These are phyloP conservation scores for Parastagonospora nodorum DNA, from an alignment of 2,329 filamentous ascomycete species.

Conservation along the genomic window DNA sequence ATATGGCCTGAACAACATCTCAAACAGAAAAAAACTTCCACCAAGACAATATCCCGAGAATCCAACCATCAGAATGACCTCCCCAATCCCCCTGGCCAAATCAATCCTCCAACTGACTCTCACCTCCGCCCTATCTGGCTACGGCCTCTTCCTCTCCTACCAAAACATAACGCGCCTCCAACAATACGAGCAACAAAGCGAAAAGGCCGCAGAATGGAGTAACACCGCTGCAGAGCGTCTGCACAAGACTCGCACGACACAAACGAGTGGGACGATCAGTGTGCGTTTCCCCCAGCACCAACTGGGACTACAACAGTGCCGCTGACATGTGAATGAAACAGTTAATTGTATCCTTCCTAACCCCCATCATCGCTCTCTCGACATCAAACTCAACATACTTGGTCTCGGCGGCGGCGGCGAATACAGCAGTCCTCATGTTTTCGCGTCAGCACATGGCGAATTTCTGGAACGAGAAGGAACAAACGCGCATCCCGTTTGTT, in stretches of 20 bases:
- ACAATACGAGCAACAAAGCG: slow-evolving; percentile 40
- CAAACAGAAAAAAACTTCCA: neutral
- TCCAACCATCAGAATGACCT: slow-evolving; percentile 1
- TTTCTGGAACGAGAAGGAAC: slow-evolving; percentile 42
- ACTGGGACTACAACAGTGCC: neutral
- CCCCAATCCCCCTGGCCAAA: slow-evolving; percentile 1
- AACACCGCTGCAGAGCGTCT: slow-evolving; percentile 38
- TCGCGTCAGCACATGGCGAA: slow-evolving; percentile 33
- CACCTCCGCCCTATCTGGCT: slow-evolving; percentile 30
- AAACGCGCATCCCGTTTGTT: slow-evolving; percentile 42
- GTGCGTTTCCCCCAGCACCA: slow-evolving; percentile 19
- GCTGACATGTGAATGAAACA: neutral
- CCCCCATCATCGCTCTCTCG: slow-evolving; percentile 22
- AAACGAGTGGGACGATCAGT: slow-evolving; percentile 37
- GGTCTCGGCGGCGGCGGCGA: slow-evolving; percentile 12
- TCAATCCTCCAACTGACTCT: slow-evolving; percentile 22
- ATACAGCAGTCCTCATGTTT: slow-evolving; percentile 14
- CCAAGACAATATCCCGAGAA: neutral
- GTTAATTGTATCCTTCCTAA: slow-evolving; percentile 30
- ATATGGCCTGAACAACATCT: neutral
- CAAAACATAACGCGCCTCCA: slow-evolving; percentile 43
- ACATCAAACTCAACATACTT: slow-evolving; percentile 8
- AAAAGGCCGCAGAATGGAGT: slow-evolving; percentile 46
- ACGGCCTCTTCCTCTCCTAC: slow-evolving; percentile 41
- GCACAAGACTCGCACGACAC: slow-evolving; percentile 43